phyloP scores from a whole-genome alignment of 2,329 filamentous ascomycete species.

The Penicillium sp. region DNA sequence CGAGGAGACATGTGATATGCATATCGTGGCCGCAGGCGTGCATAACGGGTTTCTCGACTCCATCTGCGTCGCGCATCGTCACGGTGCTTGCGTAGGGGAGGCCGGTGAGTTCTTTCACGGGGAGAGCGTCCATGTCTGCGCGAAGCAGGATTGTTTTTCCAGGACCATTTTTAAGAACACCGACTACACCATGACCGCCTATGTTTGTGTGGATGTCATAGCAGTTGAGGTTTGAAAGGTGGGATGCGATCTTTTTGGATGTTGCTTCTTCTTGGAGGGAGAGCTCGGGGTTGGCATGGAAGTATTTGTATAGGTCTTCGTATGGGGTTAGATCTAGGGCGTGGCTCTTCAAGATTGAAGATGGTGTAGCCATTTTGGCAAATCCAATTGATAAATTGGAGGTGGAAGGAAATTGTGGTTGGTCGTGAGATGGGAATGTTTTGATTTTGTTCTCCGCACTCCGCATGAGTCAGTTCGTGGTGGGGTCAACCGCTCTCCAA shows the following conservation, averaged over 20 bases:
- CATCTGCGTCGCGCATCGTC: constrained; percentile 49
- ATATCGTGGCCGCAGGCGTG: constrained; percentile 64
- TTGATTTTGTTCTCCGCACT: neutral
- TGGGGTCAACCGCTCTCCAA: neutral
- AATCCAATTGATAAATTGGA: neutral
- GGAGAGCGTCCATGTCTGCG: constrained; percentile 53
- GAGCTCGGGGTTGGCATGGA: constrained; percentile 61
- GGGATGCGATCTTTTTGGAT: constrained; percentile 46
- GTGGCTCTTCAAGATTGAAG: constrained; percentile 16
- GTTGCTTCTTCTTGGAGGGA: constrained; percentile 58
- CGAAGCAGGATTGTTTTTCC: constrained; percentile 49
- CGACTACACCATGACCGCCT: constrained; percentile 47
- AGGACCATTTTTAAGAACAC: constrained; percentile 43
- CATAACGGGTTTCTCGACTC: constrained; percentile 57
- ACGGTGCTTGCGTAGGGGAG: constrained; percentile 50
- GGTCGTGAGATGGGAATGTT: neutral
- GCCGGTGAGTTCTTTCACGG: constrained; percentile 49
- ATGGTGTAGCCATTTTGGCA: constrained; percentile 27
- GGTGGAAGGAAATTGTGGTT: too few species aligned
- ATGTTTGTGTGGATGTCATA: constrained; percentile 46
- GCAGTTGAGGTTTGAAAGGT: constrained; percentile 37
- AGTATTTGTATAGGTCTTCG: constrained; percentile 58
- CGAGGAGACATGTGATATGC: constrained; percentile 59
- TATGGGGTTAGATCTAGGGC: constrained; percentile 44
- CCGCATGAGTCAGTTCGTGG: neutral